phyloP scores from a whole-genome alignment of 345 rosid genomes.

The Physaria fendleri region DNA sequence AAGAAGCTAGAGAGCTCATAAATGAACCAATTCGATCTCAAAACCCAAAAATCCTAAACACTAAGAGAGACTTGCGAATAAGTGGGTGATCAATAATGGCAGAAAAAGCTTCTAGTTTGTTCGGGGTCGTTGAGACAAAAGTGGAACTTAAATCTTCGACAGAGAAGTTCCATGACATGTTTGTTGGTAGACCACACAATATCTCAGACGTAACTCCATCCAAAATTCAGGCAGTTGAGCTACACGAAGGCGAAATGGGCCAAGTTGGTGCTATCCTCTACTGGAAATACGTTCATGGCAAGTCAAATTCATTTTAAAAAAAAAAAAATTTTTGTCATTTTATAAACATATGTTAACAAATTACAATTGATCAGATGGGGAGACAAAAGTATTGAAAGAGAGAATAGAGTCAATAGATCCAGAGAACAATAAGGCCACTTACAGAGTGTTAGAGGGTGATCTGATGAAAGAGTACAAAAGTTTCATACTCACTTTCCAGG shows the following conservation, averaged over 20 bases:
- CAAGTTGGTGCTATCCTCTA: constrained; percentile 20
- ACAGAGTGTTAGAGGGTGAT: constrained; percentile 16
- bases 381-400: neutral
- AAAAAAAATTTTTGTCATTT: too few species aligned
- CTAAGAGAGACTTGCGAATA: neutral
- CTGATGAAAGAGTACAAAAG: constrained; percentile 15
- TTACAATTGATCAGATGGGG: constrained; percentile 15
- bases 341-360: neutral
- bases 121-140: constrained; percentile 11
- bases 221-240: constrained; percentile 12
- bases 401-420: too few species aligned
- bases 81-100: neutral
- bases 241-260: constrained; percentile 39
- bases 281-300: constrained; percentile 31
- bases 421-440: constrained; percentile 3
- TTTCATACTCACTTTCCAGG: constrained; percentile 4
- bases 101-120: constrained; percentile 20
- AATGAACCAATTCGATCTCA: neutral
- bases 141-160: constrained; percentile 16
- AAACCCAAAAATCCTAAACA: too few species aligned
- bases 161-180: constrained; percentile 26
- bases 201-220: constrained; percentile 16
- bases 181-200: constrained; percentile 32
- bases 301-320: neutral
- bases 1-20: neutral